phyloP scores from a whole-genome alignment of 2,329 filamentous ascomycete species.

The Ophiocordyceps robertsii region DNA sequence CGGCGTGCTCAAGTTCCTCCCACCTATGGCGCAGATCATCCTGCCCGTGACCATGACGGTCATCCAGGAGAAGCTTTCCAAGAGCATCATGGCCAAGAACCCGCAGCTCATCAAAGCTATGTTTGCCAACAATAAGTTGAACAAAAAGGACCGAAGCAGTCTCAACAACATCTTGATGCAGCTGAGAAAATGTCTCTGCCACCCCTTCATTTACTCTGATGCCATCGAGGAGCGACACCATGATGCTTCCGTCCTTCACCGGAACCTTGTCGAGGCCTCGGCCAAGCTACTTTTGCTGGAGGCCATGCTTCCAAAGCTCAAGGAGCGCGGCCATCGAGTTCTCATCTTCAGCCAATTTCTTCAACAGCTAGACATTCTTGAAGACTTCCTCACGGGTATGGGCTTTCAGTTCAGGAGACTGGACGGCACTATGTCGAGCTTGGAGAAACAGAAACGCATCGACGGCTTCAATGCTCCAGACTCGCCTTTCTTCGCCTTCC shows the following conservation, averaged over 20 bases:
- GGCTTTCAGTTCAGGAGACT: conserved; percentile 64
- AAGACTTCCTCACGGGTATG: conserved; percentile 77
- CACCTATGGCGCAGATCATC: conserved; percentile 89
- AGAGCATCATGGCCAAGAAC: conserved; percentile 84
- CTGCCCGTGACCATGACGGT: conserved; percentile 90
- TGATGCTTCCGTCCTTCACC: conserved; percentile 48
- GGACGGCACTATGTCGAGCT: conserved; percentile 67
- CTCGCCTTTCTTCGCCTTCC: conserved; percentile 75
- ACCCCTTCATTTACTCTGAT: conserved; percentile 87
- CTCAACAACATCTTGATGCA: conserved; percentile 95
- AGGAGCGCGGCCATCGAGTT: conserved; percentile 75
- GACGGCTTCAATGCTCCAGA: conserved; percentile 82
- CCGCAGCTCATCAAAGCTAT: conserved; percentile 79
- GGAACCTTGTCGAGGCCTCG: conserved; percentile 82
- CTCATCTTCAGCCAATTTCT: conserved; percentile 95
- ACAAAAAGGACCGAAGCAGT: conserved; percentile 59
- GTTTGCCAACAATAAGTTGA: conserved; percentile 56
- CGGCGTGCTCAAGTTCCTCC: conserved; percentile 80
- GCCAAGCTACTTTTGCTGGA: conserved; percentile 77
- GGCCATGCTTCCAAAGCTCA: conserved; percentile 74
- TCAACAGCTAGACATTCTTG: conserved; percentile 73
- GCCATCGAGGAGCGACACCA: conserved; percentile 74
- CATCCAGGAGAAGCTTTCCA: conserved; percentile 87
- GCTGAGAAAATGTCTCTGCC: conserved; percentile 83
- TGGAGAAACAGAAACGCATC: conserved; percentile 89